Conservation (phyloP, 2,329 filamentous ascomycete genomes). For the Pezizomycotina sp. region DNA sequence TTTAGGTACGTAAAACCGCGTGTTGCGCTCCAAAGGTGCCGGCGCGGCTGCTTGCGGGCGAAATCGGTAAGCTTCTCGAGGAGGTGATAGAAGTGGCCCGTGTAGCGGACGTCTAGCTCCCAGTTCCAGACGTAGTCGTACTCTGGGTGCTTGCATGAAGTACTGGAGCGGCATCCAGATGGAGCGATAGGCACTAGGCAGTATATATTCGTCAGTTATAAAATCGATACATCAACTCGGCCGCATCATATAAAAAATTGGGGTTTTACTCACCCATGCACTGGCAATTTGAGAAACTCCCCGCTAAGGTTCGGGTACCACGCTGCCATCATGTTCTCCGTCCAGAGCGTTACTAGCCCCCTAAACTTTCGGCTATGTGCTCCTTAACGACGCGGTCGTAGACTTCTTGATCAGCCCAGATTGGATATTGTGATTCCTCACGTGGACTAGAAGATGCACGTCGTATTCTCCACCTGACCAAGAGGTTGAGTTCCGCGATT, state of each 20-base stretch:
- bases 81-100: slow-evolving; percentile 66
- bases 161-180: slow-evolving; percentile 90
- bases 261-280: slow-evolving; percentile 51
- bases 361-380: slow-evolving; percentile 64
- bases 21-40: slow-evolving; percentile 65
- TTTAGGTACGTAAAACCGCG: slow-evolving; percentile 59
- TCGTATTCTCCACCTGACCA: slow-evolving; percentile 76
- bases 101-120: slow-evolving; percentile 88
- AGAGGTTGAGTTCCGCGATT: slow-evolving; percentile 64
- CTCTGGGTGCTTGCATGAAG: slow-evolving; percentile 75
- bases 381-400: slow-evolving; percentile 53
- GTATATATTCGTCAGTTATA: background rate
- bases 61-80: slow-evolving; percentile 53
- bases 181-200: slow-evolving; percentile 55
- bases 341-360: slow-evolving; percentile 81
- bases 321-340: slow-evolving; percentile 77
- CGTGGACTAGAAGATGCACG: slow-evolving; percentile 68
- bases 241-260: no score
- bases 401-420: slow-evolving; percentile 57
- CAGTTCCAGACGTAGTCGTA: slow-evolving; percentile 90
- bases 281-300: slow-evolving; percentile 46
- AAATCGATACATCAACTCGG: background rate
- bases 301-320: slow-evolving; percentile 77
- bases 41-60: slow-evolving; percentile 57
- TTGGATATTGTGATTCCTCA: slow-evolving; percentile 57